Base-by-base conservation (phyloP, 2,329 filamentous ascomycete species). In the Epicoccum nigrum region DNA sequence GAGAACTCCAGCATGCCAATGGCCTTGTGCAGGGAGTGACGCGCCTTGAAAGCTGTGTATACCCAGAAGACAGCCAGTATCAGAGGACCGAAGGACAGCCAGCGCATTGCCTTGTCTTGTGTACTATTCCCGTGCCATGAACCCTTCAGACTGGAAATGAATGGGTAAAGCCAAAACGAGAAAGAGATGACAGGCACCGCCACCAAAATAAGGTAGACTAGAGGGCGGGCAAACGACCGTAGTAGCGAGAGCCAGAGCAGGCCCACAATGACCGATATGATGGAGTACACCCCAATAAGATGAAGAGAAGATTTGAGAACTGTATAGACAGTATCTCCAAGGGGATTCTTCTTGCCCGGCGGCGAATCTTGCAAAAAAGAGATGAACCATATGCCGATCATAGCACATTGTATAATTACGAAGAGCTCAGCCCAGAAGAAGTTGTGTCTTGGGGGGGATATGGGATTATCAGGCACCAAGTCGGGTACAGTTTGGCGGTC, bases 261-360 rank as follows among this genome's bases (percentile, higher is more conserved):
- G 1, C 93, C 93, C 16, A 97, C 89, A 28, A 95, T 79, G 31
- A 97, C 79, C 1, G 94, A 89, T n/a, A 97, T 87, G 15, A 97
- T 73, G 1, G 94, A 97, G 74, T 97, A 95, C 44, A 94, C 85
- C 2, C 90, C 89, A 33, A 99, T 85, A 59, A 97, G 87, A 67
- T 94, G 87, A 66, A 95, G 94, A 0, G 92, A 97, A 42, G 86
- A 86, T 62, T 89, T 87, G 28, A 99, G 77, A 4, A 90, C 92
- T 12, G 89, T 91, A 73, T 99, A 99, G 51, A 99, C 91, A 1
- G 93, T 97, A 72, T 99, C 94, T 12, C 92, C 93, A 49, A 95
- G 83, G 1, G 88, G 87, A 53, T 83, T 82, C 67, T 89, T 89
- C 46, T 81, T 80, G 45, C 77, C 78, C 4, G 89, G 87, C 1